Evolutionary conservation across 2,329 filamentous ascomycete genomes (phyloP), one percentile per base, ranked within the genome.

Genomic region (Tolypocladium cylindrosporum): DNA sequence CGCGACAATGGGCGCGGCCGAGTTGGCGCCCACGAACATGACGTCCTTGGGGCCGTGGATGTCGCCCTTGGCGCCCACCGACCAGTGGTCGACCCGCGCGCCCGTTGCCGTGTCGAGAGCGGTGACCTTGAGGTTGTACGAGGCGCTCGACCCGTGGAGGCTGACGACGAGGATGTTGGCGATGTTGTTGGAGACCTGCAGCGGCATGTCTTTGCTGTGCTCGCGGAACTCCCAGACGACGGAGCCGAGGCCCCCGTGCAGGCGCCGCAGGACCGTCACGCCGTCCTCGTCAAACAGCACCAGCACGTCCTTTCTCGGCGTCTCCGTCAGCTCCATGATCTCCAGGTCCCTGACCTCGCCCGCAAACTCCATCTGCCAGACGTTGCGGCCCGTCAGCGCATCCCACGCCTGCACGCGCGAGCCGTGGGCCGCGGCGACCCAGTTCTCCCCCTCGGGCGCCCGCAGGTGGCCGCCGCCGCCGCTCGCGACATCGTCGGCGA

Each of bases 151-250:
- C 67, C 87, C 76, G 76, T 92, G 89, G 41, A 95, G 77, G 55
- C 88, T 85, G 64, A 96, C 81, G 63, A 92, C 85, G 71, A 90
- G 94, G 59, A 94, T 79, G 79, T 84, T 73, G 76, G 87, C 66
- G 71, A 83, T 69, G 79, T 92, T 75, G 76, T 86, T 76, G 79
- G 90, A 77, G 80, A 87, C 78, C 72, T 94, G 90, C 61, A 93
- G 84, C 4, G 90, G 88, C 37, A 83, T 68, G 67, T 92, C 88
- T 61, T 84, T 84, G 69, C 80, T 87, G 57, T 74, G 75, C 66
- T 91, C 87, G 63, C 79, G 82, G 68, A 85, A 86, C 68, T 91
- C 88, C 93, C 94, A 97, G 50, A 89, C 83, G 1, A 89, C 80
- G 43, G 79, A 79, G 34, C 94, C 93, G 50, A 86, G 84, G 39